phyloP scores from a whole-genome alignment of 176 grass and related monocot genomes.

The Oryza brachyantha region DNA sequence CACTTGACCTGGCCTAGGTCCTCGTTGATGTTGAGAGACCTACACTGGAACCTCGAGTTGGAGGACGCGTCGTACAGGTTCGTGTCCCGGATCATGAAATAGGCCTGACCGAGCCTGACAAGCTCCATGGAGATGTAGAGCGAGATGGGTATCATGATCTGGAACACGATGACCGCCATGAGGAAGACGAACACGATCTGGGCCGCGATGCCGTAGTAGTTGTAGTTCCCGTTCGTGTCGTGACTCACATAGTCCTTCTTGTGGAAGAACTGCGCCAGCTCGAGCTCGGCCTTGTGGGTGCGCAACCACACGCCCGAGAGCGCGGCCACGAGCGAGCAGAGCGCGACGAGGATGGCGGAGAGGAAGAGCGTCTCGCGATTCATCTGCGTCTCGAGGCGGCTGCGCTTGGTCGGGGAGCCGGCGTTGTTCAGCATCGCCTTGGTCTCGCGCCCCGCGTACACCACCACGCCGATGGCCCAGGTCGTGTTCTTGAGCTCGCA shows the following conservation, averaged over 20 bases:
- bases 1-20: slow-evolving; percentile 92
- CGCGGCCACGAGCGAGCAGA: slow-evolving; percentile 55
- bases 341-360: slow-evolving; percentile 53
- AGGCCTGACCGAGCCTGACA: slow-evolving; percentile 80
- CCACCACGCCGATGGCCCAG: slow-evolving; percentile 73
- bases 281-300: slow-evolving; percentile 46
- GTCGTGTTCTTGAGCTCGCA: slow-evolving; percentile 93
- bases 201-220: slow-evolving; percentile 74
- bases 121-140: slow-evolving; percentile 98
- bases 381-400: slow-evolving; percentile 76
- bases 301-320: slow-evolving; percentile 64
- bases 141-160: slow-evolving; percentile 95
- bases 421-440: slow-evolving; percentile 93
- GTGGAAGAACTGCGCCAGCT: slow-evolving; percentile 67
- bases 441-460: slow-evolving; percentile 75
- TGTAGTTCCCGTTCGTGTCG: slow-evolving; percentile 46
- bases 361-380: slow-evolving; percentile 82
- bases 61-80: slow-evolving; percentile 60
- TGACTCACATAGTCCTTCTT: slow-evolving; percentile 55
- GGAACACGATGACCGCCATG: slow-evolving; percentile 97
- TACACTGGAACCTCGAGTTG: slow-evolving; percentile 75
- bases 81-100: slow-evolving; percentile 82
- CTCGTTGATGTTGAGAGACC: slow-evolving; percentile 93
- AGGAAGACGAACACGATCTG: slow-evolving; percentile 79
- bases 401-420: slow-evolving; percentile 62